Base-by-base conservation (phyloP, 305 asterid genomes). In the Plantago lanceolata region DNA sequence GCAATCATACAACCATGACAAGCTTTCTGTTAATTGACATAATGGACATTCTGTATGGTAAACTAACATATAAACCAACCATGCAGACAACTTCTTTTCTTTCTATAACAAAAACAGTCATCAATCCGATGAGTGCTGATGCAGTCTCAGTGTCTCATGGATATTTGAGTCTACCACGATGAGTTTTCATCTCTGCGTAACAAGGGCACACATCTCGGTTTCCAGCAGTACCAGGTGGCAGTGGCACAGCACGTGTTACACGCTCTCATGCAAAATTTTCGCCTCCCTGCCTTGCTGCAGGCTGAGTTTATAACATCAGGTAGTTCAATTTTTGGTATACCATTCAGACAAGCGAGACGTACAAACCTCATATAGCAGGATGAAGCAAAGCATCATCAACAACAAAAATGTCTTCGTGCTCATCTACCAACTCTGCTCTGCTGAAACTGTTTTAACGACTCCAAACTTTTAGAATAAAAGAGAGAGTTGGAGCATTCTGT, bases 281-380 rank as follows among this genome's bases (percentile, higher is more conserved):
- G 65, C 53, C 65, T 60, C 31, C 37, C 21, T 19, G 65, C 65
- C 37, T 60, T 60, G 53, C 65, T 60, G 65, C 65, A 60, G 45
- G 43, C 65, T 60, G 7, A n/a, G 31, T 1, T 29, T 1, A 16
- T 1, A 26, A 9, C 61, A 28, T 33, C 40, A 33, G 40, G 9
- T 33, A 33, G 40, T n/a, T n/a, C n/a, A n/a, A n/a, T n/a, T n/a
- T n/a, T n/a, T n/a, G n/a, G n/a, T n/a, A n/a, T n/a, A n/a, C n/a
- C n/a, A n/a, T n/a, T n/a, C n/a, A 33, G 13, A 19, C 8, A 50
- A 50, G 26, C 19, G 19, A 50, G 12, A 50, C 35, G 9, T 20
- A 19, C 53, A 11, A 40, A 60, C 65, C 65, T 60, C 52, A 6
- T 20, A 26, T 60, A 60, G 12, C 24, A 60, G 53, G 53, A 60